phyloP scores from a whole-genome alignment of 495 filamentous ascomycete species.

The Tuber umbilicatum region DNA sequence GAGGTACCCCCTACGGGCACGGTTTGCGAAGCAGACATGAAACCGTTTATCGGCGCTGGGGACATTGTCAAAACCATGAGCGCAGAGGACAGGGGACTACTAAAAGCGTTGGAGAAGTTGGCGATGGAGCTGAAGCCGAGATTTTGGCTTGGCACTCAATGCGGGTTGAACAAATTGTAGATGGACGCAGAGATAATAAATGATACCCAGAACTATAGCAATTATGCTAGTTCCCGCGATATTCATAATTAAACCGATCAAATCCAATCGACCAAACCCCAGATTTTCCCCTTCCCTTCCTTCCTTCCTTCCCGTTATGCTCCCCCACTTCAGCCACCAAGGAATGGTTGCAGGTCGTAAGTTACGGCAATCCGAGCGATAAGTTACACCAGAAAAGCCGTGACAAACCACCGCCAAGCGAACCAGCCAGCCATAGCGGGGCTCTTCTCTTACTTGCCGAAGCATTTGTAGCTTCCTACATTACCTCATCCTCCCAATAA shows the following conservation, averaged over 20 bases:
- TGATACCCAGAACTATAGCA: background rate
- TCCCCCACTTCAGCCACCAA: background rate
- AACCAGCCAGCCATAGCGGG: background rate
- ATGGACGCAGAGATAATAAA: background rate
- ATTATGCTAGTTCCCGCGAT: background rate
- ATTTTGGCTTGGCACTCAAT: background rate
- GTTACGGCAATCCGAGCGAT: background rate
- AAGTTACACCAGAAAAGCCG: background rate
- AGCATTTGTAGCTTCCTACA: background rate
- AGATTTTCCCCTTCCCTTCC: background rate
- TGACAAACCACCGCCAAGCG: background rate
- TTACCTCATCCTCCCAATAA: background rate
- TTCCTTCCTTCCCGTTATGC: background rate
- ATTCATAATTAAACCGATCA: background rate
- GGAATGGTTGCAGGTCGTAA: background rate
- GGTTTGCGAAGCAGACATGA: slow-evolving; percentile 29
- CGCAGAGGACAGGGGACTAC: slow-evolving; percentile 15
- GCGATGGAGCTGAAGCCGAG: slow-evolving; percentile 22
- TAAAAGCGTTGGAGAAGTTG: slow-evolving; percentile 13
- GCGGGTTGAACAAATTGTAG: background rate
- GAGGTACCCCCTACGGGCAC: slow-evolving; percentile 20
- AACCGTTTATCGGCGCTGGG: slow-evolving; percentile 21
- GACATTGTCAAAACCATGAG: slow-evolving; percentile 12
- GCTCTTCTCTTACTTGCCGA: background rate
- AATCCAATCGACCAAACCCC: background rate